Evolutionary conservation across 768 basidiomycete genomes (phyloP).

Genomic region (Pleurotus cornucopiae): DNA sequence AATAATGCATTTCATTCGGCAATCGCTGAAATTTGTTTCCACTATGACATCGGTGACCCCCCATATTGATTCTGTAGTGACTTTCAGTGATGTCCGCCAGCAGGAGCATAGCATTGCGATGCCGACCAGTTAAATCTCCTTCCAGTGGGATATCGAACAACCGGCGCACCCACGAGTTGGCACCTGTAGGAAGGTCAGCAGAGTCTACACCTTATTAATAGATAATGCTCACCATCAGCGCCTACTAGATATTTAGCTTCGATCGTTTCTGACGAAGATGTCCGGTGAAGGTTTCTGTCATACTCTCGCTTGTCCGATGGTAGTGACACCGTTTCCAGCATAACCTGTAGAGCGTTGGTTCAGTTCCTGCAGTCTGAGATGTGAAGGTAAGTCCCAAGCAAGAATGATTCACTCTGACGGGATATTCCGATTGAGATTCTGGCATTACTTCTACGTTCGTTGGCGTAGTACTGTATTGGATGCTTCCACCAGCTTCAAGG

Average conservation of each 20-base stretch:
- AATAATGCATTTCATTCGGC: conserved; percentile 14
- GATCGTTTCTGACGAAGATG: conserved; percentile 8
- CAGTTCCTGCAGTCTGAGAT: too few relatives aligned
- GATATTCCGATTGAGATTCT: too few relatives aligned
- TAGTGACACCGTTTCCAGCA: neutral
- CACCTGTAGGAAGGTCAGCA: conserved; percentile 9
- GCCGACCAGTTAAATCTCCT: conserved; percentile 12
- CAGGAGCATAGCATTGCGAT: neutral
- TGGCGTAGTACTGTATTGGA: neutral
- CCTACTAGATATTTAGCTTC: conserved; percentile 19
- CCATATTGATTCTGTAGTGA: conserved; percentile 14
- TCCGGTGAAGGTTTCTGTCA: neutral
- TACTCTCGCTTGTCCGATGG: neutral
- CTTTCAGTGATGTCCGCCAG: too few relatives aligned
- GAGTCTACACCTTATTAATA: too few relatives aligned
- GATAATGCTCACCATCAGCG: conserved; percentile 14
- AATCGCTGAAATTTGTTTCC: conserved; percentile 15
- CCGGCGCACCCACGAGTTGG: conserved; percentile 17
- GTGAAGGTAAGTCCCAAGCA: too few relatives aligned
- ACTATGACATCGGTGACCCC: conserved; percentile 15
- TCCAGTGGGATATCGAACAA: conserved; percentile 13
- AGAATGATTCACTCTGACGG: too few relatives aligned
- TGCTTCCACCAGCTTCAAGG: neutral
- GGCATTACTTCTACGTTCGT: too few relatives aligned
- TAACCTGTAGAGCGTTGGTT: neutral